A percentile compares a stretch with the other conserved stretches of the same genome.
phyloP scores from a whole-genome alignment of 805 yeast genomes.

The Candida railenensis region DNA sequence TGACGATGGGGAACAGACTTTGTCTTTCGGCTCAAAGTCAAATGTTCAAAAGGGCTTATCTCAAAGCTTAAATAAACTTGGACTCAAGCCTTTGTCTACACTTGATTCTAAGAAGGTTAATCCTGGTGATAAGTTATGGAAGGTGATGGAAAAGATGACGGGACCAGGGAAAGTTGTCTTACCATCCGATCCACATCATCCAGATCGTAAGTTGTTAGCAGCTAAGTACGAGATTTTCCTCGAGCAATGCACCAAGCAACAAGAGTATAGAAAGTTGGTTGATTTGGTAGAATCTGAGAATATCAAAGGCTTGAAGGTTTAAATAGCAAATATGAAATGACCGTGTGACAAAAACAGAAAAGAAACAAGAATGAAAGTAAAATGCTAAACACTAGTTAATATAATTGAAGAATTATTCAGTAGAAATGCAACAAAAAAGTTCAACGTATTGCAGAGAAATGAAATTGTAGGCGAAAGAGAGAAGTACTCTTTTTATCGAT shows the following conservation, averaged over 20 bases:
- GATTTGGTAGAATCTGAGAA: slow-evolving; percentile 42
- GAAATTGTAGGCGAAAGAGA: too few relatives aligned
- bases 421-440: too few relatives aligned
- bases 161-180: slow-evolving; percentile 78
- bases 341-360: not conserved
- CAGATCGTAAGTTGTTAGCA: slow-evolving; percentile 68
- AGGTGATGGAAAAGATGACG: slow-evolving; percentile 78
- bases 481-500: too few relatives aligned
- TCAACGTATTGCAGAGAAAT: too few relatives aligned
- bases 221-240: slow-evolving; percentile 84
- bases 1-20: slow-evolving; percentile 48
- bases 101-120: slow-evolving; percentile 22
- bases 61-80: slow-evolving; percentile 36
- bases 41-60: slow-evolving; percentile 54
- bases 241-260: slow-evolving; percentile 84
- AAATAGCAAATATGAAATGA: not conserved
- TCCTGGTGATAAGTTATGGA: slow-evolving; percentile 75
- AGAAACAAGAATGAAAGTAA: not conserved
- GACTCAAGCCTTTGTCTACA: slow-evolving; percentile 40
- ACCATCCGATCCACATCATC: slow-evolving; percentile 57
- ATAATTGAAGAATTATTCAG: too few relatives aligned
- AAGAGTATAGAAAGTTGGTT: slow-evolving; percentile 69
- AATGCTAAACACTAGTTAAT: too few relatives aligned
- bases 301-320: slow-evolving; percentile 5
- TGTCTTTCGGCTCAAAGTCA: slow-evolving; percentile 61